Evolutionary conservation across 306 rosid genomes (phyloP).

Genomic region (Gillenia trifoliata): DNA sequence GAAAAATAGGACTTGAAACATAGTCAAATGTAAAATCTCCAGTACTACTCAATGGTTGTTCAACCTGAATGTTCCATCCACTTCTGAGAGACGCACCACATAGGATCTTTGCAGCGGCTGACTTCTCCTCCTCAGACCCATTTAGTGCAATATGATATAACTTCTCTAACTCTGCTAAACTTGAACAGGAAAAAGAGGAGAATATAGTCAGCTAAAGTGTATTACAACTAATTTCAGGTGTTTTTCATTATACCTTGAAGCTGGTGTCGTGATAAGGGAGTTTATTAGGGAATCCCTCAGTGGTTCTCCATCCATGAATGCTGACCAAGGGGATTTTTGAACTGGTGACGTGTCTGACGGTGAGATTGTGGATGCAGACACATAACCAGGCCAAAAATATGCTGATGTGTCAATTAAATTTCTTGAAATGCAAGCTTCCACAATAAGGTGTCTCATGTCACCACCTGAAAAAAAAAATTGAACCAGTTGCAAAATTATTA

Average conservation of each 20-base stretch:
- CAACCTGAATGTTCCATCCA: constrained; percentile 90
- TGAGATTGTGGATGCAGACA: constrained; percentile 40
- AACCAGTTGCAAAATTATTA: constrained; percentile 16
- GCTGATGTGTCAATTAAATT: constrained; percentile 61
- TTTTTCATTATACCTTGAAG: constrained; percentile 50
- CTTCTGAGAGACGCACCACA: constrained; percentile 74
- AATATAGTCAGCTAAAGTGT: constrained; percentile 25
- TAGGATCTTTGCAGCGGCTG: constrained; percentile 67
- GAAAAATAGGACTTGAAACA: background rate
- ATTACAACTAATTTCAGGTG: constrained; percentile 12
- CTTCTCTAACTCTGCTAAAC: constrained; percentile 71
- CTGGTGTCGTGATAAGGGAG: constrained; percentile 55
- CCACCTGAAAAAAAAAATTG: constrained; percentile 50
- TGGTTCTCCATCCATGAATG: constrained; percentile 68
- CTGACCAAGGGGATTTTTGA: constrained; percentile 65
- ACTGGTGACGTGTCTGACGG: constrained; percentile 34
- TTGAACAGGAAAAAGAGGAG: constrained; percentile 34
- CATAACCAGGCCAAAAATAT: constrained; percentile 71
- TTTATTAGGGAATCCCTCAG: constrained; percentile 47
- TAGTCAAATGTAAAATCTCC: background rate
- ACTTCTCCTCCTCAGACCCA: constrained; percentile 65
- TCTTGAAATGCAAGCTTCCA: constrained; percentile 83
- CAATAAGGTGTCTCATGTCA: constrained; percentile 74
- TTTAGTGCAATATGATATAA: constrained; percentile 58
- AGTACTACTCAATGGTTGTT: constrained; percentile 19